phyloP scores from a whole-genome alignment of 805 yeast genomes.

The Ogataea henricii region DNA sequence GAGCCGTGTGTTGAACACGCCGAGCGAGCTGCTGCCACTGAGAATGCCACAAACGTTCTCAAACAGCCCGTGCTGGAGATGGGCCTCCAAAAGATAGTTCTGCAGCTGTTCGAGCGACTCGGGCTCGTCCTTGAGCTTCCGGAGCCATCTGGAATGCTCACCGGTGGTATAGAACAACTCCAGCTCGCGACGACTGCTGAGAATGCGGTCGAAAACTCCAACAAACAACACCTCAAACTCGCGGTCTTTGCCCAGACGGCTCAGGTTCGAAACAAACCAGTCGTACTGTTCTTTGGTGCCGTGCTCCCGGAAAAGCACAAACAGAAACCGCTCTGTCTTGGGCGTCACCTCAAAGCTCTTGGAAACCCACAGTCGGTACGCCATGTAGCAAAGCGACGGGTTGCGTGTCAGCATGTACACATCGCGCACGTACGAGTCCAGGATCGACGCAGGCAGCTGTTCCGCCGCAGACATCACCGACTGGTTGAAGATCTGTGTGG shows the following conservation, averaged over 20 bases:
- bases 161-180: conserved; percentile 14
- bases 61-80: conserved; percentile 22
- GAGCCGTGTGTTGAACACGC: conserved; percentile 14
- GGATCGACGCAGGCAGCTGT: conserved; percentile 17
- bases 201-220: conserved; percentile 14
- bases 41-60: conserved; percentile 12
- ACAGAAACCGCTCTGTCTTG: conserved; percentile 28
- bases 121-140: conserved; percentile 13
- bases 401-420: conserved; percentile 24
- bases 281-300: conserved; percentile 25
- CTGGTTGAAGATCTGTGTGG: conserved; percentile 33
- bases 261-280: conserved; percentile 24
- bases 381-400: conserved; percentile 24
- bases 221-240: conserved; percentile 19
- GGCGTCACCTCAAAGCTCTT: conserved; percentile 17
- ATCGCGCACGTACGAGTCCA: conserved; percentile 26
- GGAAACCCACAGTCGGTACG: conserved; percentile 32
- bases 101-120: conserved; percentile 9
- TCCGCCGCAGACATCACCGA: conserved; percentile 27
- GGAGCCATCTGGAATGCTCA: conserved; percentile 19
- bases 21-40: conserved; percentile 5
- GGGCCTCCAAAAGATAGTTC: conserved; percentile 18
- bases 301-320: conserved; percentile 19
- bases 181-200: conserved; percentile 10
- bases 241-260: conserved; percentile 14